Conservation (phyloP, 2,329 filamentous ascomycete species). For the Fusarium cicatricum region DNA sequence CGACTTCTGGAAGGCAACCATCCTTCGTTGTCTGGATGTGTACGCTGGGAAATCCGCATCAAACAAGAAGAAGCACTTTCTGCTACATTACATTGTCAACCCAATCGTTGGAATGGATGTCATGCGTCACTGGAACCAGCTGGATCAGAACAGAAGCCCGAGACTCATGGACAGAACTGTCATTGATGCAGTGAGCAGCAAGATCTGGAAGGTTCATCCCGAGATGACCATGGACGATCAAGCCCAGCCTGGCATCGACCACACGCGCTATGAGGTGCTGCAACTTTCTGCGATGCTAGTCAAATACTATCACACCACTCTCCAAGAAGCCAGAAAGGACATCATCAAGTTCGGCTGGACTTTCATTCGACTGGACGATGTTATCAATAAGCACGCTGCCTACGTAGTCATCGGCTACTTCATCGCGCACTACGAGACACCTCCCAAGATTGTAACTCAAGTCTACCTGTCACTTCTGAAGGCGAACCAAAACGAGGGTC, state of each 20-base stretch:
- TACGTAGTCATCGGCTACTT: slow-evolving; percentile 98
- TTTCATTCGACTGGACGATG: slow-evolving; percentile 96
- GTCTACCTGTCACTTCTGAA: slow-evolving; percentile 92
- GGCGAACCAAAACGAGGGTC: slow-evolving; percentile 94
- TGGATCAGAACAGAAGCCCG: slow-evolving; percentile 64
- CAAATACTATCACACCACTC: slow-evolving; percentile 88
- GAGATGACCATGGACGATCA: slow-evolving; percentile 85
- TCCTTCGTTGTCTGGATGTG: slow-evolving; percentile 86
- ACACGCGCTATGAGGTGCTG: slow-evolving; percentile 93
- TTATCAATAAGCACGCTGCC: slow-evolving; percentile 98
- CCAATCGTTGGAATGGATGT: slow-evolving; percentile 97
- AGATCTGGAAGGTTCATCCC: slow-evolving; percentile 91
- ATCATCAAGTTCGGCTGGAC: slow-evolving; percentile 99
- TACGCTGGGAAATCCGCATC: slow-evolving; percentile 81
- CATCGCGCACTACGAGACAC: slow-evolving; percentile 96
- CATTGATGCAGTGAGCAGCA: slow-evolving; percentile 89
- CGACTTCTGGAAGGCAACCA: slow-evolving; percentile 83
- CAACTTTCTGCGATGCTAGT: slow-evolving; percentile 94
- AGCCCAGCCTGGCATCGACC: slow-evolving; percentile 86
- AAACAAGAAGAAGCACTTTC: slow-evolving; percentile 92
- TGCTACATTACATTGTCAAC: slow-evolving; percentile 91
- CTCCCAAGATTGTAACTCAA: slow-evolving; percentile 92
- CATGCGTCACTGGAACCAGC: slow-evolving; percentile 78
- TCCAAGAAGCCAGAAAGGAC: slow-evolving; percentile 93
- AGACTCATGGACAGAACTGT: slow-evolving; percentile 86